phyloP scores from a whole-genome alignment of 176 grass and related monocot genomes.

The Cenchrus americanus region DNA sequence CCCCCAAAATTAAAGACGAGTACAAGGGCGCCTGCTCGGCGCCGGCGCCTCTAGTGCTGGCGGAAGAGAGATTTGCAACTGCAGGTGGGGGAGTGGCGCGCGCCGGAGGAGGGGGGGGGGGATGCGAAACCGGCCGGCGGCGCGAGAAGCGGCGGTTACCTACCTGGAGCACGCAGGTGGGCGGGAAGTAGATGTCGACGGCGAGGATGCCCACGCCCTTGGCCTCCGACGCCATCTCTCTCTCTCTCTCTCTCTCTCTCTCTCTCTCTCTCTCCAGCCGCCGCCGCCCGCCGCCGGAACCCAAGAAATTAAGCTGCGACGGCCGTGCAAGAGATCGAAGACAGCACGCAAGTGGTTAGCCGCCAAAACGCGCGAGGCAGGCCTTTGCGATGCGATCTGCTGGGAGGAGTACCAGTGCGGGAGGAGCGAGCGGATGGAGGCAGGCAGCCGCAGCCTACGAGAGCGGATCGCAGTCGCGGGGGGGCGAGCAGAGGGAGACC shows the following conservation, averaged over 20 bases:
- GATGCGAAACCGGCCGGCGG: not conserved
- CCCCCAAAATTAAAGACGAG: too few relatives aligned
- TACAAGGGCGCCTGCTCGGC: too few relatives aligned
- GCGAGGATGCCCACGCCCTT: constrained; percentile 85
- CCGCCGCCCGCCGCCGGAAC: not conserved
- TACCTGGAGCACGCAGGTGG: constrained; percentile 81
- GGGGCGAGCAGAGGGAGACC: not conserved
- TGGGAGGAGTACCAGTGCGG: not conserved
- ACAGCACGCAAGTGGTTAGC: not conserved
- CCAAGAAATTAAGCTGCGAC: not conserved
- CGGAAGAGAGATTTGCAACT: too few relatives aligned
- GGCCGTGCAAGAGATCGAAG: not conserved
- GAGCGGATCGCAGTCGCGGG: constrained; percentile 34
- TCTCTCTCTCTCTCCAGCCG: constrained; percentile 24
- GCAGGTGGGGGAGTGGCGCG: not conserved
- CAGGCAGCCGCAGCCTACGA: not conserved
- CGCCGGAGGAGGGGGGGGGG: not conserved
- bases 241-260: constrained; percentile 21
- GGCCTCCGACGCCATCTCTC: constrained; percentile 47
- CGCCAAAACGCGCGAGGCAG: not conserved
- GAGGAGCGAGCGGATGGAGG: not conserved
- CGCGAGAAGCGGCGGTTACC: not conserved
- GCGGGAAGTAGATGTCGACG: constrained; percentile 97
- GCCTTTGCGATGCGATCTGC: not conserved
- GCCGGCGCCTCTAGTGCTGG: too few relatives aligned